These are phyloP conservation scores for Schwanniomyces etchellsii DNA, from an alignment of 1,139 yeast genomes.

Conservation along the genomic window DNA sequence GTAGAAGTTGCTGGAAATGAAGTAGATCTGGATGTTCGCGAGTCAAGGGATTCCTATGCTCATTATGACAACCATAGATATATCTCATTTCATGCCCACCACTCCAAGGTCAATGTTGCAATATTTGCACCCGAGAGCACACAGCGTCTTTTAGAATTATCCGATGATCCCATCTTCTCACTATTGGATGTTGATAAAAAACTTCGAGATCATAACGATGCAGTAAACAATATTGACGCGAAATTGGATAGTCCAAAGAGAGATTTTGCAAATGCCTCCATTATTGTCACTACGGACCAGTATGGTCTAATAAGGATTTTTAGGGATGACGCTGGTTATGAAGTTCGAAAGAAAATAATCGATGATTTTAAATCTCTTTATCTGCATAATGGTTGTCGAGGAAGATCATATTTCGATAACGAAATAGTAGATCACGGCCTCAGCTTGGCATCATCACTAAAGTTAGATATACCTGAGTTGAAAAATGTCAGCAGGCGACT, in stretches of 20 bases:
- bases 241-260: slow-evolving; percentile 5
- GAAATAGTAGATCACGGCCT: not conserved
- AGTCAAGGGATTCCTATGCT: slow-evolving; percentile 16
- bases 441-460: not conserved
- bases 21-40: slow-evolving; percentile 9
- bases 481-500: not conserved
- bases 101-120: slow-evolving; percentile 68
- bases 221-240: slow-evolving; percentile 11
- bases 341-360: slow-evolving; percentile 20
- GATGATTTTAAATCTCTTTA: slow-evolving; percentile 8
- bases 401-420: not conserved
- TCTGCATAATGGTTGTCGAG: slow-evolving; percentile 1
- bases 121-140: slow-evolving; percentile 76
- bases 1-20: slow-evolving; percentile 10
- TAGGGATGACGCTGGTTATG: slow-evolving; percentile 68
- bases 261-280: slow-evolving; percentile 38
- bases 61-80: slow-evolving; percentile 41
- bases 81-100: slow-evolving; percentile 74
- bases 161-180: slow-evolving; percentile 65
- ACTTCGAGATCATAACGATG: slow-evolving; percentile 12
- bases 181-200: slow-evolving; percentile 2
- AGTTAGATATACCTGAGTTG: not conserved
- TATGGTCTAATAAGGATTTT: slow-evolving; percentile 70
- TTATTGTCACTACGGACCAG: slow-evolving; percentile 74
- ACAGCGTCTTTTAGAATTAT: slow-evolving; percentile 55